Conservation (phyloP, 345 rosid genomes). For the Lepidium sativum region DNA sequence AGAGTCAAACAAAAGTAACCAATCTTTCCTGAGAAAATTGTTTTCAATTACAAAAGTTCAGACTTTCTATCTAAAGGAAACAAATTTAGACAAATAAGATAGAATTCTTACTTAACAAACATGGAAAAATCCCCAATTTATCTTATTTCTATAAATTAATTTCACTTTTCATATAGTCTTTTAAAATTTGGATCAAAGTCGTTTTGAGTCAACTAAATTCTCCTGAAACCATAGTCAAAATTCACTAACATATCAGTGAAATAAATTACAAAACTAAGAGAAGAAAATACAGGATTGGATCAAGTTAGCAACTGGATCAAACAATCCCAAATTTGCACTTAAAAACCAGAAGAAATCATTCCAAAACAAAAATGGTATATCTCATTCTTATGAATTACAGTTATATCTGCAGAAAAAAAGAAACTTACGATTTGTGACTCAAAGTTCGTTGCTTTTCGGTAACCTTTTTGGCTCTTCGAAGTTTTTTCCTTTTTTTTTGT, state of each 20-base stretch:
- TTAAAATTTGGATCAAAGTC: not conserved
- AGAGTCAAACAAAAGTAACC: not conserved
- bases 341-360: not conserved
- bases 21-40: not conserved
- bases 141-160: not conserved
- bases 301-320: not conserved
- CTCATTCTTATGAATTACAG: not conserved
- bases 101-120: not conserved
- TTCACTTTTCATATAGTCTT: not conserved
- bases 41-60: not conserved
- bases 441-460: constrained; percentile 7
- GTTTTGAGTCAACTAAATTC: not conserved
- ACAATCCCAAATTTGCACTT: not conserved
- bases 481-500: not conserved
- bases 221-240: not conserved
- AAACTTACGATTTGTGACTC: not conserved
- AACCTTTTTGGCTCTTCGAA: not conserved
- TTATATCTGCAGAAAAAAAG: not conserved
- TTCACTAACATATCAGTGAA: not conserved
- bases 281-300: not conserved
- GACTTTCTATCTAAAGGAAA: not conserved
- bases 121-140: not conserved
- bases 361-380: not conserved
- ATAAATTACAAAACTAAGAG: not conserved
- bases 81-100: not conserved